phyloP scores from a whole-genome alignment of 129 eudicot genomes.

The Flaveria linearis region DNA sequence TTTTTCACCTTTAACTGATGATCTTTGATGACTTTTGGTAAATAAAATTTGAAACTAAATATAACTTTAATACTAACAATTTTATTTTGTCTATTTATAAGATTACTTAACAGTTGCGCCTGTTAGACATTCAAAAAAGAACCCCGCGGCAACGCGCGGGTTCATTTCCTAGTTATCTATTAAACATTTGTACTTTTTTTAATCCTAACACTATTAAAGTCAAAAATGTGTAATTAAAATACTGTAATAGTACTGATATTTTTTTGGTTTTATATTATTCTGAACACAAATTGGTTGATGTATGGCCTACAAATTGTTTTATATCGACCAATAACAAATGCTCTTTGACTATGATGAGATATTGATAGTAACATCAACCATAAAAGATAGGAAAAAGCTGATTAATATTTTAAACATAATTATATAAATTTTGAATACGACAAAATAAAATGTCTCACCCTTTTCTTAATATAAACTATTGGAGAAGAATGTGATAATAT shows the following conservation, averaged over 20 bases:
- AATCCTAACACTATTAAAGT: not conserved
- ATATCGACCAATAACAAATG: constrained; percentile 20
- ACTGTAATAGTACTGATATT: not conserved
- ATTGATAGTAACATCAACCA: constrained; percentile 13
- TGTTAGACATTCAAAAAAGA: too few relatives aligned
- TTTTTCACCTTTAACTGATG: too few relatives aligned
- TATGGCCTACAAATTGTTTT: constrained; percentile 22
- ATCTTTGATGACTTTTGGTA: too few relatives aligned
- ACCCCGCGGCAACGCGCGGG: too few relatives aligned
- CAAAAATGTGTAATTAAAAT: not conserved
- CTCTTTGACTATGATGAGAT: constrained; percentile 31
- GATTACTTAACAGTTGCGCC: too few relatives aligned
- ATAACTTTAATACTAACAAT: too few relatives aligned
- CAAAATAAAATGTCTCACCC: not conserved
- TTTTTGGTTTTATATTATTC: not conserved
- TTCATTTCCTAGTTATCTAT: too few relatives aligned
- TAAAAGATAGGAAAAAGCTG: not conserved
- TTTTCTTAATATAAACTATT: not conserved
- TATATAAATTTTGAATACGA: constrained; percentile 7
- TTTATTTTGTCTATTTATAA: too few relatives aligned
- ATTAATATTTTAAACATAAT: constrained; percentile 2
- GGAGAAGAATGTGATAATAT: not conserved
- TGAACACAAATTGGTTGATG: not conserved
- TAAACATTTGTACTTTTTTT: not conserved
- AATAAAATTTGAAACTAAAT: too few relatives aligned